These are phyloP conservation scores for Glebionis coronaria DNA, from an alignment of 129 eudicot species.

Conservation along the genomic window DNA sequence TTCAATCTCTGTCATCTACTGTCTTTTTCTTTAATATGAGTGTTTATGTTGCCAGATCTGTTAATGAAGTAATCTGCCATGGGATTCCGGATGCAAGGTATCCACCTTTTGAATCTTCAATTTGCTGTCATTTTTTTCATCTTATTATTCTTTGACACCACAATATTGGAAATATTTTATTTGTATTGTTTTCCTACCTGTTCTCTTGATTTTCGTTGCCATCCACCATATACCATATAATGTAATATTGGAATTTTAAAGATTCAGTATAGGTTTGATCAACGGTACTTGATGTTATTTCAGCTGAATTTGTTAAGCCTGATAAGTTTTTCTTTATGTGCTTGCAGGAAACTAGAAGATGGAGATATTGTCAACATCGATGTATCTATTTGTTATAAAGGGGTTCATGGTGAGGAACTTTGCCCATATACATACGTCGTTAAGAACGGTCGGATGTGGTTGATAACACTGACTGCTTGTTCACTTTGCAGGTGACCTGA, in stretches of 20 bases:
- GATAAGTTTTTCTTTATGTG: constrained; percentile 5
- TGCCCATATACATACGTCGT: too few relatives aligned
- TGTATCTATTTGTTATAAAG: constrained; percentile 77
- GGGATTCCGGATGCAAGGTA: constrained; percentile 99
- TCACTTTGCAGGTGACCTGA: constrained; percentile 68
- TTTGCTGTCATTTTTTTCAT: background rate
- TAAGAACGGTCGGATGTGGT: background rate
- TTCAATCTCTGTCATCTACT: constrained; percentile 5
- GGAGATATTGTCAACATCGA: constrained; percentile 97
- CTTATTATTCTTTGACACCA: constrained; percentile 4
- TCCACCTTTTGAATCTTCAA: background rate
- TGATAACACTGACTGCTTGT: constrained; percentile 8
- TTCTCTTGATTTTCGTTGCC: background rate
- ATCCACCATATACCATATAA: too few relatives aligned
- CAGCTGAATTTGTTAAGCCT: constrained; percentile 1
- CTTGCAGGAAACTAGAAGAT: constrained; percentile 84
- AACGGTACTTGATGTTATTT: background rate
- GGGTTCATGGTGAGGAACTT: constrained; percentile 75
- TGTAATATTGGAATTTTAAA: too few relatives aligned
- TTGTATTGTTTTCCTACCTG: background rate
- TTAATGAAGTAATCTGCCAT: constrained; percentile 98
- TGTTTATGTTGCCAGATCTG: constrained; percentile 56
- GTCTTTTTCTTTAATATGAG: constrained; percentile 5
- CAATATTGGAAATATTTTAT: background rate
- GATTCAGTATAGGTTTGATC: too few relatives aligned